A percentile compares a stretch with the other conserved stretches of the same genome.
Evolutionary conservation across 495 filamentous ascomycete species (phyloP).

Genomic region (Corynascus novoguineensis): DNA sequence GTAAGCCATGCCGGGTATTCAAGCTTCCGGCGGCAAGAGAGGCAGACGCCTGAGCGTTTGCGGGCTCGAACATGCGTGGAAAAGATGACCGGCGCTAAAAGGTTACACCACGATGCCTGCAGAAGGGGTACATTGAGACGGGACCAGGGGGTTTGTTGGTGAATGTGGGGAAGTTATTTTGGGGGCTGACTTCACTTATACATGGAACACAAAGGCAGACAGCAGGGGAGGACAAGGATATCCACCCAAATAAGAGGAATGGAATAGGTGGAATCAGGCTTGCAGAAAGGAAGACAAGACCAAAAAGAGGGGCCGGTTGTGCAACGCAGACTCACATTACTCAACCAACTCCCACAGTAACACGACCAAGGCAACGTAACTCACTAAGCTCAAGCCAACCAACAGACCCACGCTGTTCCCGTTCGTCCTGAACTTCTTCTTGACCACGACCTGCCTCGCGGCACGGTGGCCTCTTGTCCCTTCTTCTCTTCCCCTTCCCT

Average conservation of each 20-base stretch:
- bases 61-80: background rate
- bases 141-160: background rate
- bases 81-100: background rate
- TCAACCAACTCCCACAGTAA: constrained; percentile 57
- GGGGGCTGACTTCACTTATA: background rate
- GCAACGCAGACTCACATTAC: constrained; percentile 21
- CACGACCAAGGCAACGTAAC: constrained; percentile 73
- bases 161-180: background rate
- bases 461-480: background rate
- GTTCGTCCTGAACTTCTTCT: constrained; percentile 77
- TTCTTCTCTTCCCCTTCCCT: background rate
- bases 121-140: background rate
- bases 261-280: background rate
- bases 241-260: too few species aligned
- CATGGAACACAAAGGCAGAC: too few species aligned
- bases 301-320: too few species aligned
- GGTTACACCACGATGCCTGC: background rate
- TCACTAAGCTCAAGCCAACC: constrained; percentile 71
- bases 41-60: constrained; percentile 1
- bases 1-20: constrained; percentile 3
- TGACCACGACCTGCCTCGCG: constrained; percentile 23
- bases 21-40: constrained; percentile 11
- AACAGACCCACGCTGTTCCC: constrained; percentile 78
- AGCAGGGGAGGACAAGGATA: too few species aligned
- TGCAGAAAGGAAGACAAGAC: background rate